Base-by-base conservation (phyloP, 768 basidiomycete species). In the Amanita fuliginea region DNA sequence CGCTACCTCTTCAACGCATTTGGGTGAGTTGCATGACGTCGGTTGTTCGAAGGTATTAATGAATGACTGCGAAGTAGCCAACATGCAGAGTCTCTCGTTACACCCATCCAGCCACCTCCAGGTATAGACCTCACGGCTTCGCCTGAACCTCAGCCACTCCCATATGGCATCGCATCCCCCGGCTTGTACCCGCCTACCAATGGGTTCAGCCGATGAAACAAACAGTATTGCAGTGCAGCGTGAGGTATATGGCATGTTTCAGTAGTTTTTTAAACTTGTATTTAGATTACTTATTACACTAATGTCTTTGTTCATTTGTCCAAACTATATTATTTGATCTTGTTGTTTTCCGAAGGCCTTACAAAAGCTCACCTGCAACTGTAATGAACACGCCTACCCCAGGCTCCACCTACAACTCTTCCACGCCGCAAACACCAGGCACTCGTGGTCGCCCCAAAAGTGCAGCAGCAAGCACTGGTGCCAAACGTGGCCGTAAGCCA, bases 401-500 rank as follows among this genome's bases (percentile, higher is more conserved):
- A 11, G 28, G 37, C 39, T 40, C 49, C 21, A 10, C 22, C 24
- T 50, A 42, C 41, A 24, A 43, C 35, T 21, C 49, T 21, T 42
- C 37, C 16, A 30, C 40, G 10, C 16, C 24, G 16, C 28, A 41
- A 35, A 50, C 42, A 33, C 49, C 56, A 35, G 11, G 46, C 6
- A 64, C 64, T n/a, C 64, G 68, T 7, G 67, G 68, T 24, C 60
- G 68, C 26, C 63, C 63, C 18, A 52, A 67, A 51, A 68, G 67
- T 22, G 35, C 62, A 42, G 49, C 51, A 26, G 2, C 42, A 32
- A 47, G 45, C 18, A 61, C 58, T 16, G 70, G 70, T 51, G 70
- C 69, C 47, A 71, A 73, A 62, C 67, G 73, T 35, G 70, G 73
- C 49, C 63, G 70, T 39, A 77, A 77, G 59, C 73, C 75, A 5